Conservation (phyloP, 768 basidiomycete genomes). For the Suillus spraguei region DNA sequence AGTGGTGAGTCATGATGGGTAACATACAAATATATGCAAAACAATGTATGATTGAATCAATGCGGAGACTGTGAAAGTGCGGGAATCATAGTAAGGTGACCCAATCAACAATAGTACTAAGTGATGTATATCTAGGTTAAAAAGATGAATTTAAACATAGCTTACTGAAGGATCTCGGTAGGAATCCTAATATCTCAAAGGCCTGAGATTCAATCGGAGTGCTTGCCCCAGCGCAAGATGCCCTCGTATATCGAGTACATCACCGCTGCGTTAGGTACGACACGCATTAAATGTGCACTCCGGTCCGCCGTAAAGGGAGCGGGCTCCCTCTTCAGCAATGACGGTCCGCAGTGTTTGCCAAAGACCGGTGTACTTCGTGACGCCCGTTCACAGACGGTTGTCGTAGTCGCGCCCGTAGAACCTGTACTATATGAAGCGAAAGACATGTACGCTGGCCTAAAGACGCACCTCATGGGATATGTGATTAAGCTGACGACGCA, state of each 20-base stretch:
- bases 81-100: no score
- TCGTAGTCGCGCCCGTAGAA: slow-evolving; percentile 88
- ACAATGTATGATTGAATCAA: no score
- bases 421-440: slow-evolving; percentile 45
- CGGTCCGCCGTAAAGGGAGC: slow-evolving; percentile 87
- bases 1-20: no score
- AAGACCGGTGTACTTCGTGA: slow-evolving; percentile 84
- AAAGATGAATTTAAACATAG: no score
- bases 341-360: slow-evolving; percentile 83
- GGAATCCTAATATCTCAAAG: no score
- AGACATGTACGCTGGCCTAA: background rate
- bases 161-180: no score
- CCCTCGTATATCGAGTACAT: slow-evolving; percentile 98
- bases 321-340: slow-evolving; percentile 86
- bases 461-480: slow-evolving; percentile 89
- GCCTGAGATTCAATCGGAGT: no score
- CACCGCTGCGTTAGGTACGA: slow-evolving; percentile 95
- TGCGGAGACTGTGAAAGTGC: no score
- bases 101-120: no score
- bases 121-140: no score
- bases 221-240: no score
- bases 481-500: slow-evolving; percentile 93
- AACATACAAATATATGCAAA: no score
- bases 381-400: slow-evolving; percentile 78
- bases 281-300: slow-evolving; percentile 93